phyloP scores from a whole-genome alignment of 805 yeast genomes.

The Kluyveromyces nonfermentans region DNA sequence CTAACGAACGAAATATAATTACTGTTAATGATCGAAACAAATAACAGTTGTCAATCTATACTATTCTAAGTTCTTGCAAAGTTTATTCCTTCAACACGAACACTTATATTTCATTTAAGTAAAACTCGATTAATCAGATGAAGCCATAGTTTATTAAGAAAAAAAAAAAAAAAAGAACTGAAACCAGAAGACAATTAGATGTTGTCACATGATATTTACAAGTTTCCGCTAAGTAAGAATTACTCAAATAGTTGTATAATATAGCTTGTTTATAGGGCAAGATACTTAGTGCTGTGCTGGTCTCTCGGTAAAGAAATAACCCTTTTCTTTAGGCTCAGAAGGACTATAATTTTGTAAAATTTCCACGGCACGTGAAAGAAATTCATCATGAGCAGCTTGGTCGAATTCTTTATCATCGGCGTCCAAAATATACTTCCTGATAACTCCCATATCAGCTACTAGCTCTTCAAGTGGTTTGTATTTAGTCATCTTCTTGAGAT shows the following conservation, averaged over 20 bases:
- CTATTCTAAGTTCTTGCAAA: no score
- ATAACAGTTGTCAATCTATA: no score
- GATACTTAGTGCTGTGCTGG: neutral
- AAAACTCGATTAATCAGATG: no score
- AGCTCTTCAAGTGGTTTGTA: constrained; percentile 13
- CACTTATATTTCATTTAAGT: no score
- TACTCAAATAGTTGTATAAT: neutral
- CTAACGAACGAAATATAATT: no score
- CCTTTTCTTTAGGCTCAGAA: neutral
- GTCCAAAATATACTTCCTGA: constrained; percentile 11
- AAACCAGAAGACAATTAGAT: neutral
- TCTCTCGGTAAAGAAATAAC: neutral
- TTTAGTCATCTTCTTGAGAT: constrained; percentile 15
- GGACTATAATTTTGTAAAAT: neutral
- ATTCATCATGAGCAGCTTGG: neutral
- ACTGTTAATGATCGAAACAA: no score
- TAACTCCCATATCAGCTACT: constrained; percentile 10
- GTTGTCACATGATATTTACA: constrained; percentile 3
- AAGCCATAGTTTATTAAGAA: neutral
- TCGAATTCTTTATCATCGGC: constrained; percentile 8
- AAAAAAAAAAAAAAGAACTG: no score
- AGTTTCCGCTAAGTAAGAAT: neutral
- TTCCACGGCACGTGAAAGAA: neutral
- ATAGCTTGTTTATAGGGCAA: neutral
- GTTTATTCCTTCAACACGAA: no score